These are phyloP conservation scores for Phytophthora ramorum DNA, from an alignment of 352 stramenopile genomes.

Conservation along the genomic window DNA sequence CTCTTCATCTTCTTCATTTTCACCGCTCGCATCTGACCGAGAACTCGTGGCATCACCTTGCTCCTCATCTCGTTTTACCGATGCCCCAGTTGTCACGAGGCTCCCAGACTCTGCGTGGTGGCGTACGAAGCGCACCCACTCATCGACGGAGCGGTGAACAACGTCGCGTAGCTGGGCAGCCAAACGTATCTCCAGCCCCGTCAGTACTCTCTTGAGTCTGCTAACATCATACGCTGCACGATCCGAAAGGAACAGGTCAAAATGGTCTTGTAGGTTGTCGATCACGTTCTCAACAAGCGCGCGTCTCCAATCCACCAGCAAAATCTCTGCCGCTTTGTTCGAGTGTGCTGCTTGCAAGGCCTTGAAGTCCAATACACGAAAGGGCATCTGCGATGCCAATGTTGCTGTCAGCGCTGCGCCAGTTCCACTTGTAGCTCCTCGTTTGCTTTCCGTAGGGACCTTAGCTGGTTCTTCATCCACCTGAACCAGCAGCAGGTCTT, in stretches of 20 bases:
- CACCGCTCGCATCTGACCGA: slow-evolving; percentile 1
- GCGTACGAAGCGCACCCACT: slow-evolving; percentile 72
- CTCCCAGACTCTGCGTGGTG: slow-evolving; percentile 17
- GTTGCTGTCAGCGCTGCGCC: slow-evolving; percentile 9
- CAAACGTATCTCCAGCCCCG: slow-evolving; percentile 88
- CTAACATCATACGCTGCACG: slow-evolving; percentile 54
- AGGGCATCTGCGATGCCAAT: slow-evolving; percentile 74
- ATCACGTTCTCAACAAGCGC: slow-evolving; percentile 93
- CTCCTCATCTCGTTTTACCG: slow-evolving; percentile 1
- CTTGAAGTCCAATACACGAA: slow-evolving; percentile 87
- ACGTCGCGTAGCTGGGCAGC: slow-evolving; percentile 81
- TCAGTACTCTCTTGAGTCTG: slow-evolving; percentile 81
- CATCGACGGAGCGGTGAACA: slow-evolving; percentile 57
- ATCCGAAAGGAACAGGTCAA: slow-evolving; percentile 93
- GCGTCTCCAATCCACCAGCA: slow-evolving; percentile 89
- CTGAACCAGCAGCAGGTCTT: slow-evolving; percentile 72
- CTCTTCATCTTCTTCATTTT: slow-evolving; percentile 12
- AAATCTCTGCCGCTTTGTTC: slow-evolving; percentile 78
- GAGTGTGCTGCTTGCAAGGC: slow-evolving; percentile 76
- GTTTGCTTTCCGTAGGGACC: slow-evolving; percentile 5
- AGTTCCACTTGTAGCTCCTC: slow-evolving; percentile 8
- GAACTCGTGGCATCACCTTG: slow-evolving; percentile 7
- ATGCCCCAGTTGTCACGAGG: neutral
- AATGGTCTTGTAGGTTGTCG: slow-evolving; percentile 94
- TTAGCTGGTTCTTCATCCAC: slow-evolving; percentile 39